Base-by-base conservation (phyloP, 2,329 filamentous ascomycete genomes). In the Cryoendolithus antarcticus region DNA sequence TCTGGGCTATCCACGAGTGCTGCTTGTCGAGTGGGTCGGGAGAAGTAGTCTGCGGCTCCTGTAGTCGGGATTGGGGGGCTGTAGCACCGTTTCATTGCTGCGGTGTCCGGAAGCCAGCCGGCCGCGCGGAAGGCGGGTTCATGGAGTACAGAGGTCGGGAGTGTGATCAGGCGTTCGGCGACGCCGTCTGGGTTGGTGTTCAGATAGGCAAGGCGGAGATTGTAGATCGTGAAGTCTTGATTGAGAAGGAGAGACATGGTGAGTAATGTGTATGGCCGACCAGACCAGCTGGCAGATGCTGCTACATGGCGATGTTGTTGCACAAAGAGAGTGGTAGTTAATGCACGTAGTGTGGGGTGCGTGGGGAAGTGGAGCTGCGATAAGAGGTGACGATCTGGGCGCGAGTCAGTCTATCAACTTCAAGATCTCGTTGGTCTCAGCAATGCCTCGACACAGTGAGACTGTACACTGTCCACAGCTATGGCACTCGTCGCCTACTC, bases 401-500 rank as follows among this genome's bases (percentile, higher is more conserved):
- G 24, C 24, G 24, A 27, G 24, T 27, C 24, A 27, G 24, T 8
- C 24, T 27, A 27, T 27, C 24, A 27, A 27, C 24, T 27, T 27
- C 24, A 6, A 27, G 24, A 6, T 27, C 15, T 27, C 24, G 24
- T 8, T 27, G 24, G 24, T 27, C 24, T 27, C 24, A 8, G 15
- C 15, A 34, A 21, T n/a, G n/a, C 4, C 13, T 4, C 3, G 31
- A n/a, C 7, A 27, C 10, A 28, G n/a, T 11, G 19, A 27, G 24
- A 27, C 24, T 8, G 5, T 27, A 29, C 21, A n/a, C 30, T 19
- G 8, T 29, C 19, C 24, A 29, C 29, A 13, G 42, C 7, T 24
- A 91, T 91, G 83, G 79, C 74, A 9, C 68, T 93, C 24, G 84
- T 91, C 48, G 78, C 81, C 45, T 93, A 93, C 53, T 88, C 84